A percentile compares a stretch with the other conserved stretches of the same genome.
Conservation (phyloP, 495 filamentous ascomycete genomes). For the Clavariopsis aquatica region DNA sequence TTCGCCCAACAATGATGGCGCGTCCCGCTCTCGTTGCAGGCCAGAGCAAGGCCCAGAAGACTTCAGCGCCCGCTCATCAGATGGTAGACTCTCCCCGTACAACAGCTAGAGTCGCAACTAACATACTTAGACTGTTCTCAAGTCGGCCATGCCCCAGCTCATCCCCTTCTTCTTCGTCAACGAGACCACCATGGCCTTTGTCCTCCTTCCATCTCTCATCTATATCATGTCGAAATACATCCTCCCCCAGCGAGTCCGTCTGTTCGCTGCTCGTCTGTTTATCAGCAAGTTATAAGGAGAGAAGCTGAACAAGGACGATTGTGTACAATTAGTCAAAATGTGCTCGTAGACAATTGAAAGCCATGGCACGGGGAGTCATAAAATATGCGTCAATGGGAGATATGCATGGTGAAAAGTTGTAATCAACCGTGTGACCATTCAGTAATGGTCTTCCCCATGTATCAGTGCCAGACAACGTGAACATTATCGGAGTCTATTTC, state of each 20-base stretch:
- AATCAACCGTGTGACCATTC: too few relatives aligned
- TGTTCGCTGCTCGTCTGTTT: conserved; percentile 40
- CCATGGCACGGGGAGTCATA: not conserved
- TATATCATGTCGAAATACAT: conserved; percentile 45
- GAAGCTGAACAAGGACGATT: not conserved
- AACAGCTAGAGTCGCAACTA: not conserved
- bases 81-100: conserved; percentile 24
- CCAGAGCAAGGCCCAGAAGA: conserved; percentile 34
- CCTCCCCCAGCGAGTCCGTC: conserved; percentile 41
- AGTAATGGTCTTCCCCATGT: too few relatives aligned
- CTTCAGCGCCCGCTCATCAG: conserved; percentile 9
- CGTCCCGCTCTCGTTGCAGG: conserved; percentile 30
- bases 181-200: conserved; percentile 43
- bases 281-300: conserved; percentile 43
- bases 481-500: too few relatives aligned
- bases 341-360: conserved; percentile 28
- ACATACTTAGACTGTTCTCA: conserved; percentile 35
- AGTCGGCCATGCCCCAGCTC: conserved; percentile 46
- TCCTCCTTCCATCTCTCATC: conserved; percentile 42
- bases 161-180: conserved; percentile 48
- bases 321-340: conserved; percentile 29
- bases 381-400: not conserved
- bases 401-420: not conserved
- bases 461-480: too few relatives aligned
- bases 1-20: conserved; percentile 26